phyloP scores from a whole-genome alignment of 768 basidiomycete species.

The Tricholoma hemisulphureum region DNA sequence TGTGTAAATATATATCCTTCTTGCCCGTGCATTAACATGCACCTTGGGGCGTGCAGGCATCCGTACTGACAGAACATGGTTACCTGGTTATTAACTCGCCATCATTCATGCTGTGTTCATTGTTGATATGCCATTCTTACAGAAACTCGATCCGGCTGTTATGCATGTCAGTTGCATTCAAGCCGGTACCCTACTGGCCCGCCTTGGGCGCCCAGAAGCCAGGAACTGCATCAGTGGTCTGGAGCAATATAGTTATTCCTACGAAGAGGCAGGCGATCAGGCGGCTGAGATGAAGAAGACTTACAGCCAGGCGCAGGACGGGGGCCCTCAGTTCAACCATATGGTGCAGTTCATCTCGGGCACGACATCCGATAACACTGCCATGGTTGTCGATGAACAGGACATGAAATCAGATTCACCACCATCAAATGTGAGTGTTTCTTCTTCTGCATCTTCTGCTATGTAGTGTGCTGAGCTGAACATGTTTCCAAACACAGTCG shows the following conservation, averaged over 20 bases:
- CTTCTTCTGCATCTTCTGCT: neutral
- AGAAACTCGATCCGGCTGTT: conserved; percentile 83
- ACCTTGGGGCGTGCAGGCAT: conserved; percentile 46
- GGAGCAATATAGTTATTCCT: conserved; percentile 84
- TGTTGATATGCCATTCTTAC: conserved; percentile 6
- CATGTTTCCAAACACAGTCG: neutral
- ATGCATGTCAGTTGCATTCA: conserved; percentile 87
- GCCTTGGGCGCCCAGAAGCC: conserved; percentile 80
- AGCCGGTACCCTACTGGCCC: conserved; percentile 78
- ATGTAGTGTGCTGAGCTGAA: neutral
- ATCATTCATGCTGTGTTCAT: neutral
- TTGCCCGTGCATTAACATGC: conserved; percentile 1
- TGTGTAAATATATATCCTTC: conserved; percentile 33
- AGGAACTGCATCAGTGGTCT: conserved; percentile 81
- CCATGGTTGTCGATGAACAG: conserved; percentile 13
- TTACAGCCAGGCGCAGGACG: conserved; percentile 41
- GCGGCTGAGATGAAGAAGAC: conserved; percentile 65
- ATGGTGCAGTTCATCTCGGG: conserved; percentile 44
- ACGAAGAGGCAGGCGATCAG: conserved; percentile 81
- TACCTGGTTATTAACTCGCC: conserved; percentile 62
- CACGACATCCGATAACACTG: conserved; percentile 26
- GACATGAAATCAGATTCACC: conserved; percentile 10
- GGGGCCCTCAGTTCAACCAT: conserved; percentile 47
- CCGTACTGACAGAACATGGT: conserved; percentile 81
- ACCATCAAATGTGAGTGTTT: conserved; percentile 7